phyloP scores from a whole-genome alignment of 768 basidiomycete species.

The Clitopilus passeckerianus region DNA sequence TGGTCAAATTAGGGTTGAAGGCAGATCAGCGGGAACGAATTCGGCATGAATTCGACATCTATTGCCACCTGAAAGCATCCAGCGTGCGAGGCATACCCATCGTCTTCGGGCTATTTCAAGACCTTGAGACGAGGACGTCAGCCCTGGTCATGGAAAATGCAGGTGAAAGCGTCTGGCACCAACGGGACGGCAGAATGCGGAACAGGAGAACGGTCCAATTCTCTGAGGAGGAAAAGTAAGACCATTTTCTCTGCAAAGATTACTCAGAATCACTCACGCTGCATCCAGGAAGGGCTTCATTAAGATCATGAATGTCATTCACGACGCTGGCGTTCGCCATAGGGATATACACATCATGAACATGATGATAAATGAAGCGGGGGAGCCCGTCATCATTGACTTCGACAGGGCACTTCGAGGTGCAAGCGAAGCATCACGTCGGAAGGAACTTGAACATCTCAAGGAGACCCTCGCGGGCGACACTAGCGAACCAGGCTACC shows the following conservation, averaged over 20 bases:
- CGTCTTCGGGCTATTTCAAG: conserved; percentile 4
- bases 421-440: neutral
- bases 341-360: conserved; percentile 6
- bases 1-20: no score
- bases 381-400: conserved; percentile 6
- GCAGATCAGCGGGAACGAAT: neutral
- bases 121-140: conserved; percentile 1
- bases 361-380: conserved; percentile 1
- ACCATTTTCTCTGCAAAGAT: no score
- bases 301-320: conserved; percentile 1
- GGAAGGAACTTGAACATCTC: neutral
- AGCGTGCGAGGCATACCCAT: neutral
- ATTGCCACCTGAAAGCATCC: neutral
- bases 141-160: conserved; percentile 4
- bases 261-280: neutral
- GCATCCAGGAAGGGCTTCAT: neutral
- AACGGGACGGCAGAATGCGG: neutral
- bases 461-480: no score
- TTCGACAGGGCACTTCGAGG: conserved; percentile 4
- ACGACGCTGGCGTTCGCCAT: conserved; percentile 4
- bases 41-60: neutral
- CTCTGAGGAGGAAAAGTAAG: no score
- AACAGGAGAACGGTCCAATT: neutral
- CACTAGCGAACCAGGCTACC: no score
- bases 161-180: conserved; percentile 1